phyloP scores from a whole-genome alignment of 371 early-diverging fungal genomes.

The Amoeboradix gromovi region DNA sequence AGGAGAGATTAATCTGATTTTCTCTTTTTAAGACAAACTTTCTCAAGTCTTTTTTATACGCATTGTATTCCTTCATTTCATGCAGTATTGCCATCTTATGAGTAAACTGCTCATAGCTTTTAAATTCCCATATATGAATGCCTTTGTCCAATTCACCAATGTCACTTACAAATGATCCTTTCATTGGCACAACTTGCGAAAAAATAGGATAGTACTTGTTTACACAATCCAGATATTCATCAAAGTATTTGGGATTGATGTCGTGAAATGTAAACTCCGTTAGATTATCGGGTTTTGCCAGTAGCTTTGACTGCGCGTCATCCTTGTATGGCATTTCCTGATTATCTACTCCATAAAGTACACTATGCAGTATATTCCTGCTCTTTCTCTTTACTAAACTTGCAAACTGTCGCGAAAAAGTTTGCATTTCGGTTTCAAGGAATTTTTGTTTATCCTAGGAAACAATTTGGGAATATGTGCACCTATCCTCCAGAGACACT shows the following conservation, averaged over 20 bases:
- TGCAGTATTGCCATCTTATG: conserved; percentile 20
- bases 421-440: too few species aligned
- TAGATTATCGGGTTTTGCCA: not conserved
- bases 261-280: conserved; percentile 17
- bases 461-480: not conserved
- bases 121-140: conserved; percentile 78
- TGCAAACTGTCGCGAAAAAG: too few species aligned
- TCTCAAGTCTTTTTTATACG: conserved; percentile 28
- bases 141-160: conserved; percentile 57
- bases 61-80: conserved; percentile 24
- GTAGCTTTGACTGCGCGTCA: not conserved
- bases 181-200: conserved; percentile 40
- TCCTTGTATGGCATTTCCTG: not conserved
- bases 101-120: conserved; percentile 48
- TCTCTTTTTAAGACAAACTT: conserved; percentile 36
- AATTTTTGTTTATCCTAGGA: not conserved
- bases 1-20: conserved; percentile 61
- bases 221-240: conserved; percentile 34
- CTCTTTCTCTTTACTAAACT: too few species aligned
- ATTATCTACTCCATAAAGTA: not conserved
- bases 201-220: conserved; percentile 38
- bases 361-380: not conserved
- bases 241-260: conserved; percentile 48
- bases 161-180: conserved; percentile 55
- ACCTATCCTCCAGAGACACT: too few species aligned